Evolutionary conservation across 1,284 basidiomycete genomes (phyloP), one percentile per base, ranked within the genome.

Genomic region (Gymnopus androsaceus): DNA sequence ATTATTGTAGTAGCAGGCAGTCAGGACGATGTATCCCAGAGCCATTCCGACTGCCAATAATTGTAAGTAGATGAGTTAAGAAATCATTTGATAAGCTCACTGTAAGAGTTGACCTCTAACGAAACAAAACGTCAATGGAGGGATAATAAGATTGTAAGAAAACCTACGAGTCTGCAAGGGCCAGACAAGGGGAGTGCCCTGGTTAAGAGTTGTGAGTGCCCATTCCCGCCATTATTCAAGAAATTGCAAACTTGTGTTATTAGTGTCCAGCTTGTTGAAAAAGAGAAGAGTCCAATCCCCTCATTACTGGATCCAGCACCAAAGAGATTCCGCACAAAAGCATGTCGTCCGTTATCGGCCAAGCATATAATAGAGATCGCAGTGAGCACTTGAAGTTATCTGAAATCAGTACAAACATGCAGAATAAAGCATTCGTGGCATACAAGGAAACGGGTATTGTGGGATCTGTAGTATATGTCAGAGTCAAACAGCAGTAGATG

Each of bases 261-360:
- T 15, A 82, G 69, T 2, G 79, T 80, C 79, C 80, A 82, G 31
- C n/a, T n/a, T n/a, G n/a, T n/a, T 47, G 77, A 78, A 23, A 78
- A 79, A 45, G 76, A 78, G 44, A 80, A 65, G 38, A 82, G 59
- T 4, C 80, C 80, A 25, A 81, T 72, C 3, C 80, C 79, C 63
- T 82, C 79, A 63, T 81, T 82, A 57, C 75, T 77, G 3, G 77
- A 79, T 1, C 79, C 79, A 8, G 75, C 79, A 53, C 80, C 80
- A 58, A 81, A 82, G 1, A 81, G 65, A 61, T 81, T 80, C 42
- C 79, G 72, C 1, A 80, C 70, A 53, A 79, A 75, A 1, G 65
- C 60, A 50, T 73, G 72, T 2, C 74, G 72, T 5, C 78, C 78
- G 56, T 79, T 78, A 62, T 80, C 78, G n/a, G 68, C 72, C 4